Percentiles rank a stretch among this genome's conserved stretches.
Evolutionary conservation across 1,139 yeast species (phyloP).

Genomic region (Pichia sp.): DNA sequence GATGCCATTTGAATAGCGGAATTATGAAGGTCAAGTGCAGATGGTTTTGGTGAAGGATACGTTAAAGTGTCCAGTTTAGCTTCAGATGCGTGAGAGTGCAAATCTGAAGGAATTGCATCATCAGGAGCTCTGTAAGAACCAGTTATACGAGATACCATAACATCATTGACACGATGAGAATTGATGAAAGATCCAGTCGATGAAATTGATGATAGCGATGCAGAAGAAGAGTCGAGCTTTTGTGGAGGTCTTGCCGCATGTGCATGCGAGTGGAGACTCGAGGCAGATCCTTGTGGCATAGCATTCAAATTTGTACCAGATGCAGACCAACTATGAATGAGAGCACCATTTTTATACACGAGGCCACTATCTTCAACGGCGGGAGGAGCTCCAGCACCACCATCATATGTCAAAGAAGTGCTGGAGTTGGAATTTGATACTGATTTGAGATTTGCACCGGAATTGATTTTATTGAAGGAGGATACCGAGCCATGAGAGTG

Average conservation of each 20-base stretch:
- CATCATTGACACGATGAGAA: slow-evolving; percentile 5
- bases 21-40: too few species aligned
- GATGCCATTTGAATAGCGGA: too few species aligned
- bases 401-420: too few species aligned
- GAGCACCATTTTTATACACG: slow-evolving; percentile 8
- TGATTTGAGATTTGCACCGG: too few species aligned
- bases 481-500: slow-evolving; percentile 13
- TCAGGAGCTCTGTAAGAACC: slow-evolving; percentile 4
- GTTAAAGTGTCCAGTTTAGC: slow-evolving; percentile 10
- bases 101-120: slow-evolving; percentile 6
- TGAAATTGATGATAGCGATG: background rate
- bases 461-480: too few species aligned
- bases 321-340: slow-evolving; percentile 12
- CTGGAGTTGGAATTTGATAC: too few species aligned
- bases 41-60: slow-evolving; percentile 13
- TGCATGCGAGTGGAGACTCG: background rate
- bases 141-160: slow-evolving; percentile 7
- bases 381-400: background rate
- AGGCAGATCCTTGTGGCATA: background rate
- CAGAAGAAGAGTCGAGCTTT: too few species aligned
- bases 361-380: slow-evolving; percentile 8
- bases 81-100: slow-evolving; percentile 11
- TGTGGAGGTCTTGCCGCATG: background rate
- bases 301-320: slow-evolving; percentile 7
- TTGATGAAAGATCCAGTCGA: slow-evolving; percentile 6